Evolutionary conservation across 148 eudicot species (phyloP), one percentile per base, ranked within the genome.

Genomic region (Arbutus unedo): DNA sequence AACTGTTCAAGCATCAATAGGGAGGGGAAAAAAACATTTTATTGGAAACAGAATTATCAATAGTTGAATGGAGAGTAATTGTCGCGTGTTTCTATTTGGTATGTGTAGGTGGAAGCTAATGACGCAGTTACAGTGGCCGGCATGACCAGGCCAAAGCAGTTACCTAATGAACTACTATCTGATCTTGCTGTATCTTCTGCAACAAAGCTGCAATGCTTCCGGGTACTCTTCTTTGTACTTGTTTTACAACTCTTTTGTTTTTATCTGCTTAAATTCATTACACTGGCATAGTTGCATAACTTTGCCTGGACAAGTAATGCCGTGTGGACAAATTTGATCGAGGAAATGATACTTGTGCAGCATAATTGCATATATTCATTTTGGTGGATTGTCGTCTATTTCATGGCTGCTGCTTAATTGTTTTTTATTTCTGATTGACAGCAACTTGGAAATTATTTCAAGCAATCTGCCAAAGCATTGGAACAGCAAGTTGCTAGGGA

Each of bases 401-500:
- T 76, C 13, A 60, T 49, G 49, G 14, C 77, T 76, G 25, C 59
- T 60, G 75, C 53, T 77, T 77, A 45, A 41, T 15, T 49, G 13
- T 72, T 57, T 5, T 57, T 70, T 82, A 16, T 79, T 38, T 64
- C 51, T 87, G 82, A 31, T 85, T 75, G 84, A 70, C 97, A 96
- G 99, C 88, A 92, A 86, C 92, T 96, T 23, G 94, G 99, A 7
- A 96, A 96, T 88, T 94, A 96, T 83, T 93, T 96, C 75, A 94
- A 94, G 90, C 97, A 94, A 89, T 94, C 99, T 84, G 98, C 97
- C 50, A 96, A 94, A 92, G 91, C 94, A 86, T 86, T 96, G 89
- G 99, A 96, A 82, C 87, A 88, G 87, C 95, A 94, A 88, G 89
- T 96, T 86, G 93, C 92, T 19, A 93, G 94, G 88, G 99, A 96